Evolutionary conservation across 306 rosid genomes (phyloP).

Genomic region (Sicyos baderoa): DNA sequence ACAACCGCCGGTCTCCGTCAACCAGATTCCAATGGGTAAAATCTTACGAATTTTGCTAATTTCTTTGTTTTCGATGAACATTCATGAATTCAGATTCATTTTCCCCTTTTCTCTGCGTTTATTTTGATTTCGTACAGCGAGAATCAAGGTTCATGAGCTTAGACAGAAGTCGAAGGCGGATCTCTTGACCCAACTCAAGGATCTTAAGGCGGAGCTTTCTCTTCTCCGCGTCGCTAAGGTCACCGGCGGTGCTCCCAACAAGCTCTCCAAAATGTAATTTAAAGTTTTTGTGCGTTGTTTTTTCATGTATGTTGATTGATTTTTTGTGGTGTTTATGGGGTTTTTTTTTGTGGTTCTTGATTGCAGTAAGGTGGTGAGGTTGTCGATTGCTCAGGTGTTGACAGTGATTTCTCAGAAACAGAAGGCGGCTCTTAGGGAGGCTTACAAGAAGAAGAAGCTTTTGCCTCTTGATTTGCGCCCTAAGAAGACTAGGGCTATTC

Average conservation of each 20-base stretch:
- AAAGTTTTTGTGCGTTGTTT: background rate
- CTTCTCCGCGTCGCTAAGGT: slow-evolving; percentile 96
- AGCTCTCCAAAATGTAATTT: slow-evolving; percentile 86
- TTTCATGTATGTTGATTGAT: background rate
- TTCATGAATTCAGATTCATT: background rate
- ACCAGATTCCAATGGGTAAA: slow-evolving; percentile 6
- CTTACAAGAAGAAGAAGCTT: slow-evolving; percentile 69
- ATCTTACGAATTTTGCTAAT: background rate
- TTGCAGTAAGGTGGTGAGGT: slow-evolving; percentile 85
- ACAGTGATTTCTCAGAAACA: slow-evolving; percentile 94
- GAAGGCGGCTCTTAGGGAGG: slow-evolving; percentile 83
- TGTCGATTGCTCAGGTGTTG: slow-evolving; percentile 88
- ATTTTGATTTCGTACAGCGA: slow-evolving; percentile 39
- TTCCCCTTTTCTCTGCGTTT: slow-evolving; percentile 12
- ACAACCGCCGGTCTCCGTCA: background rate
- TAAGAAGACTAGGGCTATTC: slow-evolving; percentile 92
- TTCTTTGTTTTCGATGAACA: background rate
- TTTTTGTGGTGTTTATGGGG: background rate
- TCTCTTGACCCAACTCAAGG: slow-evolving; percentile 72
- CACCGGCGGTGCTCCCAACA: slow-evolving; percentile 97
- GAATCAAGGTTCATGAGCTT: slow-evolving; percentile 92
- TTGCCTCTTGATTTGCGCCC: slow-evolving; percentile 97
- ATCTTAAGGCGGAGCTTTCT: slow-evolving; percentile 89
- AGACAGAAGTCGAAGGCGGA: slow-evolving; percentile 76
- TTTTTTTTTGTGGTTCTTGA: background rate